These are phyloP conservation scores for button mushroom (Agaricus bisporus) DNA, from an alignment of 768 basidiomycete species.

Conservation along the genomic window DNA sequence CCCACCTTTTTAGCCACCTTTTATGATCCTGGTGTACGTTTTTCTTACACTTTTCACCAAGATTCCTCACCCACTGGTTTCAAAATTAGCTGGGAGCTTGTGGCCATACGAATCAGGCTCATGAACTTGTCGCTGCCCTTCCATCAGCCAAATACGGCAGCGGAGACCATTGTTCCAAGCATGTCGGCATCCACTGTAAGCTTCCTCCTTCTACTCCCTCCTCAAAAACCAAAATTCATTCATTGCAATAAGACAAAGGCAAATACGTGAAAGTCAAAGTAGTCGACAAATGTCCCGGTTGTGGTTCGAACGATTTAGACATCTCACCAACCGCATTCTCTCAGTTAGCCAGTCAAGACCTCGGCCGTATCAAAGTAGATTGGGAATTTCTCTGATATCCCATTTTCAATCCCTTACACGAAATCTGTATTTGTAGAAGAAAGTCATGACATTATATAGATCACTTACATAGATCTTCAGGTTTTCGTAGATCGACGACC, in stretches of 20 bases:
- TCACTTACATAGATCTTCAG: no score
- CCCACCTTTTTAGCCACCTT: not conserved
- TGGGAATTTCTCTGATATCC: constrained; percentile 15
- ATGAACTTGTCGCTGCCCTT: constrained; percentile 51
- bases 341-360: constrained; percentile 11
- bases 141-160: constrained; percentile 48
- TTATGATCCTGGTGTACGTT: constrained; percentile 3
- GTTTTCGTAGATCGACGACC: not conserved
- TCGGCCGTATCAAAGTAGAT: constrained; percentile 16
- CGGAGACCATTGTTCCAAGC: not conserved
- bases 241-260: no score
- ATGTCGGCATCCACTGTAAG: constrained; percentile 43
- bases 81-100: constrained; percentile 46
- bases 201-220: constrained; percentile 6
- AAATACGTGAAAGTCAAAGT: constrained; percentile 13
- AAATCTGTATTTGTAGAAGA: no score
- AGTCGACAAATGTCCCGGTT: constrained; percentile 22
- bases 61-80: not conserved
- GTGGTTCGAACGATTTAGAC: constrained; percentile 20
- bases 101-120: constrained; percentile 46
- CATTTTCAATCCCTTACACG: not conserved
- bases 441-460: no score
- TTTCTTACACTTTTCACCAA: not conserved
- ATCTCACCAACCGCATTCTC: constrained; percentile 22
- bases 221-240: no score